Evolutionary conservation across 1,139 yeast genomes (phyloP), one percentile per base, ranked within the genome.

Genomic region (Blastobotrys illinoisensis): DNA sequence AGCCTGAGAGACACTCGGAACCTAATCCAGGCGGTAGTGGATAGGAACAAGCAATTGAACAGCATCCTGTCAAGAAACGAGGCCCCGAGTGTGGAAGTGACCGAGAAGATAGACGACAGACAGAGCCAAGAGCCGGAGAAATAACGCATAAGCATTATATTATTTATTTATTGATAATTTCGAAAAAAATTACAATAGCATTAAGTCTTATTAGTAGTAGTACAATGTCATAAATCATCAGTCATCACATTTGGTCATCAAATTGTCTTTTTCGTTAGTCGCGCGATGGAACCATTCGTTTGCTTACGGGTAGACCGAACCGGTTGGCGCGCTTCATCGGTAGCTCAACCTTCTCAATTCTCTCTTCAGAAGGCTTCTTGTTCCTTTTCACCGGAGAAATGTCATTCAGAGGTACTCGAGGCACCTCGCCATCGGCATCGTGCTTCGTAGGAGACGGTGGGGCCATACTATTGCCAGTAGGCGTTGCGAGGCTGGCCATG

Each of bases 11-110:
- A 56, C 24, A 54, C 58, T 14, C 52, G 50, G 40, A 56, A 54
- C 36, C 46, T 62, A 44, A 56, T 64, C n/a, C 58, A 54, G 48
- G 56, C 58, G 9, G 60, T 64, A 44, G 54, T 58, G 28, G 58
- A 57, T 18, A 56, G 67, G 9, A 62, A 62, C 46, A 58, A 57
- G n/a, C 67, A 64, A 54, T 51, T 64, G 44, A 51, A 53, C 16
- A 52, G 52, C 19, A 36, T 56, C 11, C 21, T 54, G 13, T 48
- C 51, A 11, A 23, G n/a, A 43, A 36, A 43, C 11, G 18, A 46
- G 18, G 11, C 20, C 11, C 16, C n/a, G 46, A 44, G 13, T 23
- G 3, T n/a, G 21, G 46, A 44, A n/a, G 3, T 3, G 13, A n/a
- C 19, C 18, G 18, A 44, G 13, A 18, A 44, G 24, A 4, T 7